Conservation (phyloP, 2,329 filamentous ascomycete species). For the Alternaria angustiovoidea region DNA sequence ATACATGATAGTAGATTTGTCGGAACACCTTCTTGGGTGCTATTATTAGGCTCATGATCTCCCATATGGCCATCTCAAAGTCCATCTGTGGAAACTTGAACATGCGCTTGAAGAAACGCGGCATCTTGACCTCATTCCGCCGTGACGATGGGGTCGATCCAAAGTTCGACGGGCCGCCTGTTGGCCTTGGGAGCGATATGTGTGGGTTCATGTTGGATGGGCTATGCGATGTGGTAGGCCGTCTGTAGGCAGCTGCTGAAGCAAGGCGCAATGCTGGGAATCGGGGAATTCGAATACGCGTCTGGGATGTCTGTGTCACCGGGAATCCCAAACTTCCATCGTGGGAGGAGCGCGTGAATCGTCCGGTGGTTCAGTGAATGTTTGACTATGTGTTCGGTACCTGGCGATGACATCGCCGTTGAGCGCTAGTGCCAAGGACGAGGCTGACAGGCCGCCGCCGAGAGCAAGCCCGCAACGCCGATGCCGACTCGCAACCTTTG, state of each 20-base stretch:
- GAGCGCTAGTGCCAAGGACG: constrained; percentile 23
- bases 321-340: constrained; percentile 14
- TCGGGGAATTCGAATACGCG: not conserved
- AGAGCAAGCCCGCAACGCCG: constrained; percentile 15
- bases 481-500: constrained; percentile 18
- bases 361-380: constrained; percentile 3
- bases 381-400: constrained; percentile 17
- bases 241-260: not conserved
- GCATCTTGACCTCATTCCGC: constrained; percentile 66
- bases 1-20: constrained; percentile 74
- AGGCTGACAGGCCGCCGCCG: constrained; percentile 11
- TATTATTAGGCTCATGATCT: constrained; percentile 73
- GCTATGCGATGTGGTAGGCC: not conserved
- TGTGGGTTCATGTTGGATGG: constrained; percentile 63
- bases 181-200: constrained; percentile 66
- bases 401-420: constrained; percentile 30
- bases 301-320: constrained; percentile 9
- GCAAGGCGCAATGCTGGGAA: not conserved
- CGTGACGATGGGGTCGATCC: constrained; percentile 59
- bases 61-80: constrained; percentile 77
- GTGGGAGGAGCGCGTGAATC: constrained; percentile 6
- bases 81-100: constrained; percentile 80
- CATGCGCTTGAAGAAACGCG: constrained; percentile 72
- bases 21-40: constrained; percentile 76
- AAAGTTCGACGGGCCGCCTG: constrained; percentile 62